Evolutionary conservation across 2,329 filamentous ascomycete species (phyloP).

Genomic region (Calonectria multiphialidica): DNA sequence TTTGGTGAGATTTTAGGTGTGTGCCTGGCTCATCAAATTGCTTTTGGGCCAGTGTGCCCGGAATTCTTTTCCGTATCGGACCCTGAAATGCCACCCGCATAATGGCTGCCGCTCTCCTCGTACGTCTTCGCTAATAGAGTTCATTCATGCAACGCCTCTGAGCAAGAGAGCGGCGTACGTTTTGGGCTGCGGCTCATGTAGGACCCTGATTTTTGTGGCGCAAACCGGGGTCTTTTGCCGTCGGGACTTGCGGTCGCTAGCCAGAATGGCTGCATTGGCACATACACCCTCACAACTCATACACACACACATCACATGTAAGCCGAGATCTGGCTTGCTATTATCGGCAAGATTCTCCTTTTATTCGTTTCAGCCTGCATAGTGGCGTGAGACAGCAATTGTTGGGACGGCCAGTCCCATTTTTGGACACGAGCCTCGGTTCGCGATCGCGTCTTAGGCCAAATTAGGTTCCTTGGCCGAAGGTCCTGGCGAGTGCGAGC

Average conservation of each 20-base stretch:
- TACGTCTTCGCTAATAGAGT: background rate
- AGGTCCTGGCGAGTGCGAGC: background rate
- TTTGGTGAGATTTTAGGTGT: background rate
- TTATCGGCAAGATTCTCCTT: background rate
- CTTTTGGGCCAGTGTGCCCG: background rate
- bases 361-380: background rate
- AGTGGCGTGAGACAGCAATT: conserved; percentile 13
- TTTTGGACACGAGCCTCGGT: conserved; percentile 9
- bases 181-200: background rate
- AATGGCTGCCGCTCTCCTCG: background rate
- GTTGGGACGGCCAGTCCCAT: conserved; percentile 1
- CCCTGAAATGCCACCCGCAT: background rate
- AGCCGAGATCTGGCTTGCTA: background rate
- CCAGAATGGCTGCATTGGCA: background rate
- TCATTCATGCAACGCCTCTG: no score
- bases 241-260: background rate
- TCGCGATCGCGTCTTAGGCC: background rate
- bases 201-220: background rate
- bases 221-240: background rate
- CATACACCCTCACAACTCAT: background rate
- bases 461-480: conserved; percentile 11
- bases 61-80: background rate
- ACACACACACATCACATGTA: no score
- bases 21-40: background rate
- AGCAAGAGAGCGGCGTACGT: background rate